Evolutionary conservation across 2,329 filamentous ascomycete species (phyloP), one percentile per base, ranked within the genome.

Genomic region (Polytolypa hystricis): DNA sequence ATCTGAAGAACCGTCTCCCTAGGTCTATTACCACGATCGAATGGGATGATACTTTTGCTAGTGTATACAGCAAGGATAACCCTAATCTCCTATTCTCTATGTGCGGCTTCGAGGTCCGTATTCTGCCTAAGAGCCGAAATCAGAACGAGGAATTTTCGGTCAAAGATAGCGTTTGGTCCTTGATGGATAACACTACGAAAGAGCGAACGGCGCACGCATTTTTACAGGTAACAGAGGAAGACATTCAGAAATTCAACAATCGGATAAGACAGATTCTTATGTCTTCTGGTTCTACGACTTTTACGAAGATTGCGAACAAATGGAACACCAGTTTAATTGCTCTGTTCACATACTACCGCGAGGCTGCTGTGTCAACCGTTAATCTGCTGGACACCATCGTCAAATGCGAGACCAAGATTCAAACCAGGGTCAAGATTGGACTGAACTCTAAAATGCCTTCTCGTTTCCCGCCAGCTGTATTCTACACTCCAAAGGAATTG

Each of bases 301-400:
- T 98, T 65, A 98, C 91, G 30, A 98, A 98, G 73, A 98, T 98
- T 54, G 91, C 93, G 31, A 98, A 98, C 66, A 98, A 98, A 66
- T 98, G 93, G 91, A 98, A 98, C 62, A 98, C 91, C 0, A 91
- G 85, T 1, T 64, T 98, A 47, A 98, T 98, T 52, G 87, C 91
- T 1, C 73, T 98, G 17, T 98, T 98, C 65, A 96, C 91, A 0
- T 98, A 98, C 62, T 98, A 98, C 57, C 84, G 91, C 57, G 91
- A 98, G 57, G 91, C 91, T 32, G 91, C 91, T 11, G 89, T 96
- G 1, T 94, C 89, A 1, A 98, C 93, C 0, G 84, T 96, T 42
- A 83, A 85, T 43, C 70, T 98, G 4, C 73, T 98, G 3, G 91
- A 98, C 56, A 95, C 89, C 0, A 98, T 98, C 49, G 91, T 98